These are phyloP conservation scores for Dioszegia aurantiaca DNA, from an alignment of 768 basidiomycete species.

Conservation along the genomic window DNA sequence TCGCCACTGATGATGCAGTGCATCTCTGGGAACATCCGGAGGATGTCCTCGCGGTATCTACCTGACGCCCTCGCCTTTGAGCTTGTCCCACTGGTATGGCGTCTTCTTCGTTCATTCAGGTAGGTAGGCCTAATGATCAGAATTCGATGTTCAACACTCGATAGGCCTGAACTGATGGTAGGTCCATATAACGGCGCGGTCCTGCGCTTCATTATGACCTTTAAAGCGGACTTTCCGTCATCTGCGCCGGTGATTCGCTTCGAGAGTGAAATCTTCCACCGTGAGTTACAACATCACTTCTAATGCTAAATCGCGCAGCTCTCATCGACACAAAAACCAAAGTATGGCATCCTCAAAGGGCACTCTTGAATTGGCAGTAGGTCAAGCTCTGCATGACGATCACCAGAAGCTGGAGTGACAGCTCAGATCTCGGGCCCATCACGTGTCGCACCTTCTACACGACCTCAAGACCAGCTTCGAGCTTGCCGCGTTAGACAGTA, in stretches of 20 bases:
- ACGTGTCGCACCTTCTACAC: conserved; percentile 38
- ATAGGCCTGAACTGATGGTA: neutral
- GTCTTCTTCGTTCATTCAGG: conserved; percentile 43
- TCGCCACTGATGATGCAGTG: conserved; percentile 16
- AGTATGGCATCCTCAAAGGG: conserved; percentile 33
- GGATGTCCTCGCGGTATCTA: conserved; percentile 43
- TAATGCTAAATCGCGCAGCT: conserved; percentile 20
- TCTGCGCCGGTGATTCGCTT: conserved; percentile 28
- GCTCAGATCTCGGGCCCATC: conserved; percentile 34
- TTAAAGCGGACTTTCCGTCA: conserved; percentile 28
- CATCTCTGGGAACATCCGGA: conserved; percentile 25
- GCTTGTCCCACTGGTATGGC: conserved; percentile 33
- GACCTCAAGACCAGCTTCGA: conserved; percentile 36
- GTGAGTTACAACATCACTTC: conserved; percentile 20
- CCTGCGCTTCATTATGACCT: conserved; percentile 35
- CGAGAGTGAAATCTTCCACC: conserved; percentile 44
- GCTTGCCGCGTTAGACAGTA: conserved; percentile 16
- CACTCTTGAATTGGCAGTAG: conserved; percentile 33
- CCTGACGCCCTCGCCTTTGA: conserved; percentile 30
- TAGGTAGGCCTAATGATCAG: conserved; percentile 3
- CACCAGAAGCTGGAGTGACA: conserved; percentile 2
- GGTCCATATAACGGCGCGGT: conserved; percentile 42
- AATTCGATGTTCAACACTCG: neutral
- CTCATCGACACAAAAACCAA: conserved; percentile 43
- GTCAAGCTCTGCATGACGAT: conserved; percentile 2